Evolutionary conservation across 2,329 filamentous ascomycete genomes (phyloP), one percentile per base, ranked within the genome.

Genomic region (Fusarium mundagurra): DNA sequence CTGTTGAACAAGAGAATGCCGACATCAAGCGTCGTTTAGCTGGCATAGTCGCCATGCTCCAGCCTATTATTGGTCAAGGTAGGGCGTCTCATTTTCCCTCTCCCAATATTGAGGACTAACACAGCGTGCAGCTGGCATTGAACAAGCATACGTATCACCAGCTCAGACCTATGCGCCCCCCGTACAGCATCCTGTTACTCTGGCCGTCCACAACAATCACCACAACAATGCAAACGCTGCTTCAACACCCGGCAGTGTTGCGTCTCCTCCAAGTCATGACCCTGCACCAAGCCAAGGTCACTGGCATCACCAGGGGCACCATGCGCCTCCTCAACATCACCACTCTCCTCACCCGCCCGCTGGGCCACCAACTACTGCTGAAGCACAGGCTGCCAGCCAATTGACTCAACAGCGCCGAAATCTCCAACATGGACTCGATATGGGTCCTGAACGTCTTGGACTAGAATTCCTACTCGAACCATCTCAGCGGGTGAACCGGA

Each of bases 1-100:
- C 89, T 20, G 90, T 94, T 61, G 90, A 94, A 83, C 89, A 90
- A 38, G 94, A 97, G 83, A 96, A 96, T 84, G 89, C 90, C 69
- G 93, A 95, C 73, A 92, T 97, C 73, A 92, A 91, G 78, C 87
- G 89, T 79, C 89, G 91, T 38, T 83, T 97, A 75, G 88, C 90
- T 64, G 87, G 88, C 38, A 88, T 94, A 44, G 83, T 95, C 80
- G 85, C 88, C 74, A 87, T 92, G 79, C 86, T 93, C 58, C 88
- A 92, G 79, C 90, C 90, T 44, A 82, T 92, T 33, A 81, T 92
- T 45, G 79, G 80, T 22, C 63, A 77, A 50, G 71, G 80, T 73
- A 69, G 67, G 78, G 74, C 75, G 38, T 59, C n/a, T 43, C 39
- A 5, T 33, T 54, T 50, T 57, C 36, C 29, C 5, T 20, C 12